A percentile compares a stretch with the other conserved stretches of the same genome.
These are phyloP conservation scores for Lachnellula hyalina DNA, from an alignment of 2,329 filamentous ascomycete species.

Conservation along the genomic window DNA sequence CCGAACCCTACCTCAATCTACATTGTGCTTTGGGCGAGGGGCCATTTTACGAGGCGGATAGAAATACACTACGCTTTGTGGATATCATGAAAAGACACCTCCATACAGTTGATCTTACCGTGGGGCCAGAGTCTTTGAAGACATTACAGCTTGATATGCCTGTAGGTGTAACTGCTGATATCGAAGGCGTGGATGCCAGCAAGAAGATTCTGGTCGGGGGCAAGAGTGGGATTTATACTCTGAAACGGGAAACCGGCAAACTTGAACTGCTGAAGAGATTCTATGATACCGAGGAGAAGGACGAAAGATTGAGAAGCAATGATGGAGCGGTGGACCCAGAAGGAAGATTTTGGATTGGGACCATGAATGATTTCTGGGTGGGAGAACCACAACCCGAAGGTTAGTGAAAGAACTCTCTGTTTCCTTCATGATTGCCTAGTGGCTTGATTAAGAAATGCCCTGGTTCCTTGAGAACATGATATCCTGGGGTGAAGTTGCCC, in stretches of 20 bases:
- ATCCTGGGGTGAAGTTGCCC: background rate
- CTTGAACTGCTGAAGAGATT: conserved; percentile 52
- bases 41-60: conserved; percentile 64
- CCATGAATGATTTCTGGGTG: conserved; percentile 71
- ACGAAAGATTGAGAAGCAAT: conserved; percentile 59
- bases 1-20: conserved; percentile 49
- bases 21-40: conserved; percentile 67
- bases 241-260: conserved; percentile 56
- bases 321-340: conserved; percentile 77
- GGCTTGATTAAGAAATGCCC: background rate
- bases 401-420: conserved; percentile 13
- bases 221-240: conserved; percentile 76
- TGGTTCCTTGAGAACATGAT: background rate
- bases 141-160: conserved; percentile 46
- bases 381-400: conserved; percentile 33
- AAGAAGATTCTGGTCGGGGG: conserved; percentile 70
- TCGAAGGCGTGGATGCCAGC: conserved; percentile 55
- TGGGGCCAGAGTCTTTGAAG: conserved; percentile 40
- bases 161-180: conserved; percentile 70
- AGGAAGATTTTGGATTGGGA: conserved; percentile 79
- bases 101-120: conserved; percentile 62
- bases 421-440: background rate
- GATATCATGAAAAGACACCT: conserved; percentile 77
- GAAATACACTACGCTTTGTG: conserved; percentile 66
- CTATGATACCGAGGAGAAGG: conserved; percentile 30